A percentile compares a stretch with the other conserved stretches of the same genome.
Conservation (phyloP, 306 rosid species). For the Canavalia gladiata region DNA sequence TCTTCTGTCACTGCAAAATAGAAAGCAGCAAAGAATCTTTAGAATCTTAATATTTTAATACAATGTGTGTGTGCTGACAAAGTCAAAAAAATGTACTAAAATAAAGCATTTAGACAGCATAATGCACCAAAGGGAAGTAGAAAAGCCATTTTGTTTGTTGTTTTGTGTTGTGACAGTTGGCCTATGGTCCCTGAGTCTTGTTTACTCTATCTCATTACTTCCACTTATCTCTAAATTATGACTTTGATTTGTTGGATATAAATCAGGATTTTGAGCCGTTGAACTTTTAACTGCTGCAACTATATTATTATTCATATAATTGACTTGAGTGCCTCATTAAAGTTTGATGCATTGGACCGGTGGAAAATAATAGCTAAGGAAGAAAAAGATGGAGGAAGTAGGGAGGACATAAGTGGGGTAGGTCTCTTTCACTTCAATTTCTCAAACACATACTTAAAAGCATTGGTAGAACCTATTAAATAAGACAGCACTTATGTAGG, state of each 20-base stretch:
- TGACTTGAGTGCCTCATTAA: slow-evolving; percentile 37
- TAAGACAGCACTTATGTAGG: background rate
- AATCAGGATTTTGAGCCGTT: slow-evolving; percentile 33
- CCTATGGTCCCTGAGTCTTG: slow-evolving; percentile 31
- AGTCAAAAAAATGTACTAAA: slow-evolving; percentile 27
- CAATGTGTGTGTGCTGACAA: slow-evolving; percentile 39
- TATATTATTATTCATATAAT: slow-evolving; percentile 6
- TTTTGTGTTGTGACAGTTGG: slow-evolving; percentile 44
- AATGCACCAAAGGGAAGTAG: slow-evolving; percentile 24
- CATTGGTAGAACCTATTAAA: background rate
- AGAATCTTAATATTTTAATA: slow-evolving; percentile 39
- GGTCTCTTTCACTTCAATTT: slow-evolving; percentile 28
- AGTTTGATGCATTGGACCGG: background rate
- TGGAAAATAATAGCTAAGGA: slow-evolving; percentile 18
- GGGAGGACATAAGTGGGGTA: slow-evolving; percentile 21
- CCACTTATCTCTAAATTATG: slow-evolving; percentile 23
- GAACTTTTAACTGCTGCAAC: slow-evolving; percentile 41
- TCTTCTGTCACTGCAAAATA: slow-evolving; percentile 39
- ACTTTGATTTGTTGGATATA: slow-evolving; percentile 19
- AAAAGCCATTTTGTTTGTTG: slow-evolving; percentile 44
- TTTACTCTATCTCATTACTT: slow-evolving; percentile 28
- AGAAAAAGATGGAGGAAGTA: slow-evolving; percentile 34
- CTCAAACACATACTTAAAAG: slow-evolving; percentile 15
- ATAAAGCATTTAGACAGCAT: slow-evolving; percentile 33
- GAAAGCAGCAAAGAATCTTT: slow-evolving; percentile 41